phyloP scores from a whole-genome alignment of 169 alveolate species.

The Cryptosporidium felis region DNA sequence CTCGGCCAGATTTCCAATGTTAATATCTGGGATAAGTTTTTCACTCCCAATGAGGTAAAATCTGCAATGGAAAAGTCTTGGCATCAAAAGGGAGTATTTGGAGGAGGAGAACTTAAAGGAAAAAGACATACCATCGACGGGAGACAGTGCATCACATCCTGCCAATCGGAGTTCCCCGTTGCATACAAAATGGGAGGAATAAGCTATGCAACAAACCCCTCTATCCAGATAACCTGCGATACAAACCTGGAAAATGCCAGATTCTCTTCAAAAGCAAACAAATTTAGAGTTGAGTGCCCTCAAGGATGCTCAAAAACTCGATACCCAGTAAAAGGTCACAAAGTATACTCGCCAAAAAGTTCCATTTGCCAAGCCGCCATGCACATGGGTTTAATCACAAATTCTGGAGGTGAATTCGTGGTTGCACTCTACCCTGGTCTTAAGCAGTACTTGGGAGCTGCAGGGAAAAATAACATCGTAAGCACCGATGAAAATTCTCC shows the following conservation, averaged over 20 bases:
- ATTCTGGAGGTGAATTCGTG: constrained; percentile 78
- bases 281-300: constrained; percentile 74
- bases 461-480: constrained; percentile 72
- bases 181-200: constrained; percentile 60
- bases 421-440: constrained; percentile 75
- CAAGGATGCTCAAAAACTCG: constrained; percentile 70
- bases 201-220: constrained; percentile 71
- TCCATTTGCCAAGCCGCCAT: constrained; percentile 91
- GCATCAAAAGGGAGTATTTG: constrained; percentile 63
- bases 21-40: constrained; percentile 65
- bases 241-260: constrained; percentile 64
- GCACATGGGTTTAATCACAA: constrained; percentile 85
- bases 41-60: constrained; percentile 30
- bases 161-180: constrained; percentile 76
- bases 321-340: constrained; percentile 71
- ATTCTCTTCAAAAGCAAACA: constrained; percentile 64
- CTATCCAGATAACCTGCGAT: constrained; percentile 73
- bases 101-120: constrained; percentile 72
- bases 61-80: constrained; percentile 71
- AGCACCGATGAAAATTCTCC: constrained; percentile 51
- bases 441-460: constrained; percentile 68
- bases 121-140: constrained; percentile 78
- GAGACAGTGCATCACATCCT: constrained; percentile 76
- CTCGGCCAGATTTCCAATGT: constrained; percentile 68
- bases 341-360: constrained; percentile 75